These are phyloP conservation scores for Rubus idaeus DNA, from an alignment of 306 rosid species.

Conservation along the genomic window DNA sequence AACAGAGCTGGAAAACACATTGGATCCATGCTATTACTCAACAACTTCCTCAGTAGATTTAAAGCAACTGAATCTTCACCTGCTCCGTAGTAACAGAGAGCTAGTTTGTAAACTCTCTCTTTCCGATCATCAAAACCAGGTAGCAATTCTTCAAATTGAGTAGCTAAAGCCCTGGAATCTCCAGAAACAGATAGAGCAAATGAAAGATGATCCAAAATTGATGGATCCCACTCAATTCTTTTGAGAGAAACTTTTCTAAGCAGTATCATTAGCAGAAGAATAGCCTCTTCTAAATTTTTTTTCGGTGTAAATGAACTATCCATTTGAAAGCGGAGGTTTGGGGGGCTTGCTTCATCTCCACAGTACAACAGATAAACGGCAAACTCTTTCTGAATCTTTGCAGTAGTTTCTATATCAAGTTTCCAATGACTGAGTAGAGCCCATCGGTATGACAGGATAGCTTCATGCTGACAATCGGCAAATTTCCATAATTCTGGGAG, in stretches of 20 bases:
- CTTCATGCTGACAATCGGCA: slow-evolving; percentile 70
- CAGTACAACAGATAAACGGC: slow-evolving; percentile 76
- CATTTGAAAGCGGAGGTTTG: slow-evolving; percentile 76
- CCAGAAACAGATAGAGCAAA: slow-evolving; percentile 87
- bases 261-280: slow-evolving; percentile 83
- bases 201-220: slow-evolving; percentile 89
- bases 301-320: slow-evolving; percentile 77
- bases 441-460: slow-evolving; percentile 66
- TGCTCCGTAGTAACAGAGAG: slow-evolving; percentile 82
- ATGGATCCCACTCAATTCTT: slow-evolving; percentile 89
- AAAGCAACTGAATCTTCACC: slow-evolving; percentile 67
- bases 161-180: slow-evolving; percentile 68
- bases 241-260: slow-evolving; percentile 54
- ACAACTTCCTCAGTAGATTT: slow-evolving; percentile 65
- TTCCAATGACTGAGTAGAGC: slow-evolving; percentile 78
- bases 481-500: slow-evolving; percentile 94
- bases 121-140: slow-evolving; percentile 58
- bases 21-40: slow-evolving; percentile 60
- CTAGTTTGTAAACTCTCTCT: slow-evolving; percentile 56
- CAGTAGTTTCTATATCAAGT: slow-evolving; percentile 53
- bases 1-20: slow-evolving; percentile 64
- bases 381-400: slow-evolving; percentile 82
- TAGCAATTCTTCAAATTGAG: slow-evolving; percentile 69
- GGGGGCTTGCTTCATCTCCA: slow-evolving; percentile 82
- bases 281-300: slow-evolving; percentile 91